Evolutionary conservation across 768 basidiomycete species (phyloP).

Genomic region (Albatrellus ellisii): DNA sequence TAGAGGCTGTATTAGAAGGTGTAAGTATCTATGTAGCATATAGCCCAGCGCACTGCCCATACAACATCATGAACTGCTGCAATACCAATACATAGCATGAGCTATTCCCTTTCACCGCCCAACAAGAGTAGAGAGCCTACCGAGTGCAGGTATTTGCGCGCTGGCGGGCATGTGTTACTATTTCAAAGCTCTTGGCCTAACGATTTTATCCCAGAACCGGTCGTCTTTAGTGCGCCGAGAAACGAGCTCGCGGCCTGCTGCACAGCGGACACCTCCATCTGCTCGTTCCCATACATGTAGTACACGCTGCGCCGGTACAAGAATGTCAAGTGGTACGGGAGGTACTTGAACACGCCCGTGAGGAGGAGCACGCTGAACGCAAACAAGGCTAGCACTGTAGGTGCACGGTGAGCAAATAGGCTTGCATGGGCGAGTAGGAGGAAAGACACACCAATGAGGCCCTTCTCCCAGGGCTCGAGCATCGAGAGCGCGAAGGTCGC

Average conservation of each 20-base stretch:
- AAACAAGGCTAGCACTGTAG: slow-evolving; percentile 27
- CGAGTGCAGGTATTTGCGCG: too few species aligned
- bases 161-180: too few species aligned
- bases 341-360: slow-evolving; percentile 35
- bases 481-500: slow-evolving; percentile 48
- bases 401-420: not conserved
- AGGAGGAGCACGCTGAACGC: slow-evolving; percentile 30
- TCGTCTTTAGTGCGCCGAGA: not conserved
- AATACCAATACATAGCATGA: not conserved
- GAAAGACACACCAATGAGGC: slow-evolving; percentile 35
- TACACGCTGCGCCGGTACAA: slow-evolving; percentile 40
- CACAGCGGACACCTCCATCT: not conserved
- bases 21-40: not conserved
- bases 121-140: not conserved
- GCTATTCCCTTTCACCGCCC: not conserved
- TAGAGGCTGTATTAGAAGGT: not conserved
- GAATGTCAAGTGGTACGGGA: slow-evolving; percentile 40
- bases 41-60: not conserved
- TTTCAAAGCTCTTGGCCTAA: not conserved
- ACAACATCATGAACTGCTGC: too few species aligned
- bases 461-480: slow-evolving; percentile 57
- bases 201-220: not conserved
- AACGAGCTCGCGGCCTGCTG: not conserved
- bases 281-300: slow-evolving; percentile 45
- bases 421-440: not conserved